phyloP scores from a whole-genome alignment of 2,329 filamentous ascomycete species.

The Uncinocarpus reesii region DNA sequence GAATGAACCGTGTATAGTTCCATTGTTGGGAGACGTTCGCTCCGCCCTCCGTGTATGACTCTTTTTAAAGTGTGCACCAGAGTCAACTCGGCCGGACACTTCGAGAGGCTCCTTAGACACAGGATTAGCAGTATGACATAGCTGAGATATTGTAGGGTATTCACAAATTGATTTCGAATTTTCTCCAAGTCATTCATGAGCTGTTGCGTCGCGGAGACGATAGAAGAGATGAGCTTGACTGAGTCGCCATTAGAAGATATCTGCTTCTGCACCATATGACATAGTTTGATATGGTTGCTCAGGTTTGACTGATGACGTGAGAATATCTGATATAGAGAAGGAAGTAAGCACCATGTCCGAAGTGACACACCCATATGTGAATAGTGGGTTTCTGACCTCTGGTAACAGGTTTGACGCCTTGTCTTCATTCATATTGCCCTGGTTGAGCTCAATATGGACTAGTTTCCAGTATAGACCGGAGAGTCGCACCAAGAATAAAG shows the following conservation, averaged over 20 bases:
- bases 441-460: too few relatives aligned
- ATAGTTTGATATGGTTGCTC: conserved; percentile 31
- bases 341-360: background rate
- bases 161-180: conserved; percentile 30
- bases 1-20: too few relatives aligned
- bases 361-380: background rate
- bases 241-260: conserved; percentile 23
- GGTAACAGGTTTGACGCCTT: background rate
- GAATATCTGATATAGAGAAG: conserved; percentile 24
- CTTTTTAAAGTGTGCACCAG: too few relatives aligned
- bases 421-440: too few relatives aligned
- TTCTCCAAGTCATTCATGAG: conserved; percentile 31
- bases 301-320: conserved; percentile 34
- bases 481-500: too few relatives aligned
- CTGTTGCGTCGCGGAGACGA: conserved; percentile 32
- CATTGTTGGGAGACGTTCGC: too few relatives aligned
- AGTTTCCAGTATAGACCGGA: too few relatives aligned
- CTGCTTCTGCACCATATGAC: conserved; percentile 28
- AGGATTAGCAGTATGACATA: too few relatives aligned
- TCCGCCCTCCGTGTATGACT: too few relatives aligned
- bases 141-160: background rate
- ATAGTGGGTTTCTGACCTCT: background rate
- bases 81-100: too few relatives aligned
- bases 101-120: too few relatives aligned
- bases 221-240: conserved; percentile 26